Conservation (phyloP, 2,329 filamentous ascomycete species). For the Ilyonectria sp. region DNA sequence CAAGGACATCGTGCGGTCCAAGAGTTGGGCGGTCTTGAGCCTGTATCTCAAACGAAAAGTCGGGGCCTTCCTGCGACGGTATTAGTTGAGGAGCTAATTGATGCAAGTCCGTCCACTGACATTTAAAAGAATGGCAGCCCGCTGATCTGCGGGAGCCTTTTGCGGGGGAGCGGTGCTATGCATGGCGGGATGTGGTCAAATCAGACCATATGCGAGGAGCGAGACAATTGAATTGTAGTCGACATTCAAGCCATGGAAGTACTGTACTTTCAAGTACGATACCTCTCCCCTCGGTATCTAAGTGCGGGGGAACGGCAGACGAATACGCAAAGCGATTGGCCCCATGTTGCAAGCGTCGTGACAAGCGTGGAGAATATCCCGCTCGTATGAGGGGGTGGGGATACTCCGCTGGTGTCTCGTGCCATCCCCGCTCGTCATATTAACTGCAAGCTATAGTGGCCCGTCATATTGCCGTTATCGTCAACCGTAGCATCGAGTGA, state of each 20-base stretch:
- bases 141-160: too few relatives aligned
- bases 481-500: too few relatives aligned
- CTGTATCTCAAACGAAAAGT: slow-evolving; percentile 26
- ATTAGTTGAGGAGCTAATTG: neutral
- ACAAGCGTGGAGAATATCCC: slow-evolving; percentile 1
- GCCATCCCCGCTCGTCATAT: neutral
- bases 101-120: neutral
- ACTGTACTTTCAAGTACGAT: neutral
- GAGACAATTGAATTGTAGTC: neutral
- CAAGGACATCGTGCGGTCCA: slow-evolving; percentile 49
- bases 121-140: neutral
- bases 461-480: neutral
- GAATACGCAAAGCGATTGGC: neutral
- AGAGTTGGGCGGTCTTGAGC: slow-evolving; percentile 27
- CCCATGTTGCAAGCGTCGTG: neutral
- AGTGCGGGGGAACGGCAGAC: neutral
- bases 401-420: neutral
- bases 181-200: neutral
- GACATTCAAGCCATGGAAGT: neutral
- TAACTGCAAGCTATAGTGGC: neutral
- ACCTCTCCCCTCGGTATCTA: neutral
- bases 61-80: slow-evolving; percentile 22
- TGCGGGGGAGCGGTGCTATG: too few relatives aligned
- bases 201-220: neutral
- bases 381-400: neutral